These are phyloP conservation scores for Paecilomyces variotii DNA, from an alignment of 2,329 filamentous ascomycete species.

Conservation along the genomic window DNA sequence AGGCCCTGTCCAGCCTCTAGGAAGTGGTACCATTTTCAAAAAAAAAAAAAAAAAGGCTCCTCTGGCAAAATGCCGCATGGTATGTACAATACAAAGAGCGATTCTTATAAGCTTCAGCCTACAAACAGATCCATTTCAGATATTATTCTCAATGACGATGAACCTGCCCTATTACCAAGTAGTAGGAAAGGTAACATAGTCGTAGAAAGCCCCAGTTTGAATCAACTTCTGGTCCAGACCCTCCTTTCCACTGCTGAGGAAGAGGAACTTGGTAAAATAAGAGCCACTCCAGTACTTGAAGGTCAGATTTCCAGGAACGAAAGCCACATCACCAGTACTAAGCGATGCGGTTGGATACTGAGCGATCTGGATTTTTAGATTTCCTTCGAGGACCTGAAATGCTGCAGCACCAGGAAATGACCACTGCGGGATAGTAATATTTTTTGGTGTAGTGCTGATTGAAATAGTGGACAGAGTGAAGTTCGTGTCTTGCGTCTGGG, in stretches of 20 bases:
- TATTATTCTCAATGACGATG: too few species aligned
- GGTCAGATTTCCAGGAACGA: conserved; percentile 25
- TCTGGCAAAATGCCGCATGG: too few species aligned
- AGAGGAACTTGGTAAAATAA: conserved; percentile 16
- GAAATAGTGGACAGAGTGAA: conserved; percentile 40
- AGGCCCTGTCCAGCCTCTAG: neutral
- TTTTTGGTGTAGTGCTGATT: conserved; percentile 21
- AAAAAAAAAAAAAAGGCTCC: too few species aligned
- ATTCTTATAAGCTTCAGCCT: too few species aligned
- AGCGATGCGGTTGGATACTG: conserved; percentile 20
- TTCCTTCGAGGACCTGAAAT: conserved; percentile 33
- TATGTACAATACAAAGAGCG: too few species aligned
- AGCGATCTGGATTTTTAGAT: conserved; percentile 25
- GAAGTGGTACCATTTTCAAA: too few species aligned
- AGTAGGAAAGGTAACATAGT: conserved; percentile 12
- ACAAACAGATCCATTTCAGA: neutral
- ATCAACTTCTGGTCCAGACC: conserved; percentile 14
- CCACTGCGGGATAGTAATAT: conserved; percentile 13
- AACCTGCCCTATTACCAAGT: too few species aligned
- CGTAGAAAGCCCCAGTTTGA: conserved; percentile 9
- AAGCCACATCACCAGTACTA: conserved; percentile 32
- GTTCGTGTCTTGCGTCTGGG: conserved; percentile 30
- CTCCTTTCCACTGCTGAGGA: conserved; percentile 11
- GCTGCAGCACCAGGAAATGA: conserved; percentile 24
- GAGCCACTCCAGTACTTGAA: conserved; percentile 28